A percentile compares a stretch with the other conserved stretches of the same genome.
These are phyloP conservation scores for Euphorbia tirucalli DNA, from an alignment of 345 rosid genomes.

Conservation along the genomic window DNA sequence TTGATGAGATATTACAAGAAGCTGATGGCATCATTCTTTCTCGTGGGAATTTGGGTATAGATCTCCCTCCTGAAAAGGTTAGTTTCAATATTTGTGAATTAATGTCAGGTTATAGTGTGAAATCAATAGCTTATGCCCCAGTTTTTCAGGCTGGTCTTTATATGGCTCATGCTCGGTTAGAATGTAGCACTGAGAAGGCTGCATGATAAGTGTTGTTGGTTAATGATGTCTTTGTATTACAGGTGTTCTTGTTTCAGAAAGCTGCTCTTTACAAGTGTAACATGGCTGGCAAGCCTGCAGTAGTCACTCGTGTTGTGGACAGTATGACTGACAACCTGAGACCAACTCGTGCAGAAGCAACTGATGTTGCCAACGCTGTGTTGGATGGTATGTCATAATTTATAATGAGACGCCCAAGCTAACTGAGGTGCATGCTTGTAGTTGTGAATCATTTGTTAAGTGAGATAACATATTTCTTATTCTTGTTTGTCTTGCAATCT, in stretches of 20 bases:
- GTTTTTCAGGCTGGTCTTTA: not conserved
- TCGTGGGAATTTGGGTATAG: constrained; percentile 96
- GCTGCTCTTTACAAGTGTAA: constrained; percentile 94
- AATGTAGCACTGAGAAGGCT: not conserved
- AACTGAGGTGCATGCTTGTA: not conserved
- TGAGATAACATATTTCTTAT: not conserved
- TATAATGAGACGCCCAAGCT: constrained; percentile 5
- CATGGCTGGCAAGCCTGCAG: constrained; percentile 98
- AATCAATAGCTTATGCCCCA: not conserved
- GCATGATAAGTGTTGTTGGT: constrained; percentile 1
- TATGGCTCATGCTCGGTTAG: not conserved
- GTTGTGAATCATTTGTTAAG: not conserved
- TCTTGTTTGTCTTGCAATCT: not conserved
- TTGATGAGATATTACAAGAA: constrained; percentile 97
- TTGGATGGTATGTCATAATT: constrained; percentile 59
- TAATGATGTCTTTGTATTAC: constrained; percentile 21
- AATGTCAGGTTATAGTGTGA: not conserved
- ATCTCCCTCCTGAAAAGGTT: constrained; percentile 98
- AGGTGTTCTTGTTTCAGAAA: constrained; percentile 96
- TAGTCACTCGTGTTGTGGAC: constrained; percentile 95
- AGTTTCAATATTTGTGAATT: constrained; percentile 14
- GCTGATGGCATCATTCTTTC: constrained; percentile 99
- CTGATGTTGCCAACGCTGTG: constrained; percentile 99
- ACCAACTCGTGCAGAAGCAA: constrained; percentile 98
- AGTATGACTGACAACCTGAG: constrained; percentile 94